A percentile compares a stretch with the other conserved stretches of the same genome.
Conservation (phyloP, 345 rosid species). For the Lepidium africanum region DNA sequence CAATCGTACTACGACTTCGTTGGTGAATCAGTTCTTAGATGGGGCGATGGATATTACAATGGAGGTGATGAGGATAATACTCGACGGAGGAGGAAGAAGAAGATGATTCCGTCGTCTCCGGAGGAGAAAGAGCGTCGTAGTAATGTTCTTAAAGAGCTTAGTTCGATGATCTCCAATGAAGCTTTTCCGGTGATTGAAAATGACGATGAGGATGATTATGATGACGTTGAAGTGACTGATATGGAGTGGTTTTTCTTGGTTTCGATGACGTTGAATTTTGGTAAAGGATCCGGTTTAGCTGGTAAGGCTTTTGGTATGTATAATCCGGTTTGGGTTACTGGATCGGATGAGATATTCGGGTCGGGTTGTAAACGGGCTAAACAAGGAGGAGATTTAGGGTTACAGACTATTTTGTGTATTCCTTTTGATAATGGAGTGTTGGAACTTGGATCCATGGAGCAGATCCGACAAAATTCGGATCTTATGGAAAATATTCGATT, state of each 20-base stretch:
- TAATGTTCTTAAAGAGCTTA: constrained; percentile 59
- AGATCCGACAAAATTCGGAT: constrained; percentile 57
- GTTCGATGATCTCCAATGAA: constrained; percentile 62
- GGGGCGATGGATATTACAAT: constrained; percentile 90
- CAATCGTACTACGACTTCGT: constrained; percentile 47
- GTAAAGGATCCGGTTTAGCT: constrained; percentile 55
- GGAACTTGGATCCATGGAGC: constrained; percentile 76
- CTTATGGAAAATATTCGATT: constrained; percentile 58
- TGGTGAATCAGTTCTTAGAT: constrained; percentile 45
- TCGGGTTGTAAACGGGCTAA: constrained; percentile 63
- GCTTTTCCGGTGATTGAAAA: not conserved
- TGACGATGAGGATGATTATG: constrained; percentile 26
- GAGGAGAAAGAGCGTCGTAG: constrained; percentile 67
- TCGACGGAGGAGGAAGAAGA: constrained; percentile 13
- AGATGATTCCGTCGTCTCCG: not conserved
- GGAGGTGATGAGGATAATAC: constrained; percentile 71
- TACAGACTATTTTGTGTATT: constrained; percentile 67
- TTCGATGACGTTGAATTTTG: constrained; percentile 75
- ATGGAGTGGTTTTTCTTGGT: constrained; percentile 87
- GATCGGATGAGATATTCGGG: constrained; percentile 40
- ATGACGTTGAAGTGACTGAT: constrained; percentile 83
- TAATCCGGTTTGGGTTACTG: constrained; percentile 59
- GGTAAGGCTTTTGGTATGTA: constrained; percentile 58
- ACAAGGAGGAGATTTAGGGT: constrained; percentile 62
- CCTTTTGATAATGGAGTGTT: constrained; percentile 76